A percentile compares a stretch with the other conserved stretches of the same genome.
Evolutionary conservation across 352 stramenopile species (phyloP).

Genomic region (Globisporangium nunn): DNA sequence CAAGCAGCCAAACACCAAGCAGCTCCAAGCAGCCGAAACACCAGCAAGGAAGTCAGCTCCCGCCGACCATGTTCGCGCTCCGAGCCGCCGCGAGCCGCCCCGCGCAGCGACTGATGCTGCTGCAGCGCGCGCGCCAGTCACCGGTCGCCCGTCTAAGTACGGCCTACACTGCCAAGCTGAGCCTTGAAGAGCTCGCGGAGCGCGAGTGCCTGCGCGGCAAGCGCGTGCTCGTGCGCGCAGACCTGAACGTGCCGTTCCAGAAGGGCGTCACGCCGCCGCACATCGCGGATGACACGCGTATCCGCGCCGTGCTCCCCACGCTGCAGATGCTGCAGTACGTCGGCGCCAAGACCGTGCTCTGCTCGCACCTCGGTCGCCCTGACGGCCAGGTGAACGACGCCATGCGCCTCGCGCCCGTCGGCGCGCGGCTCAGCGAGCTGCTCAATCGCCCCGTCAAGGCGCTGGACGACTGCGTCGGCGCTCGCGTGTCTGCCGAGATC

Average conservation of each 20-base stretch:
- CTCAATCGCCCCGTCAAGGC: conserved; percentile 90
- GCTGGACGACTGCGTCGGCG: conserved; percentile 93
- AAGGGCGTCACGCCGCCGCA: conserved; percentile 81
- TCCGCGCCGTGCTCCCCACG: conserved; percentile 93
- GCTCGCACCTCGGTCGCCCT: conserved; percentile 96
- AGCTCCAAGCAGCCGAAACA: background rate
- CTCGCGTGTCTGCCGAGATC: conserved; percentile 82
- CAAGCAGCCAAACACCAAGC: no score
- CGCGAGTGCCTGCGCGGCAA: conserved; percentile 87
- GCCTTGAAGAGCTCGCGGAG: conserved; percentile 52
- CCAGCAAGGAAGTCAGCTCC: background rate
- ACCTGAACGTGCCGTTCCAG: conserved; percentile 99
- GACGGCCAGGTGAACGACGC: conserved; percentile 86
- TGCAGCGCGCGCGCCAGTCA: background rate
- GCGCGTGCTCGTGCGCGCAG: conserved; percentile 96
- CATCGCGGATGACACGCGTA: conserved; percentile 96
- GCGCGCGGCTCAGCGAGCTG: conserved; percentile 89
- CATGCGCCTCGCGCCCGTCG: conserved; percentile 89
- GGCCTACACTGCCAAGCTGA: conserved; percentile 35
- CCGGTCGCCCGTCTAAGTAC: background rate
- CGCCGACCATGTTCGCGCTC: conserved; percentile 7
- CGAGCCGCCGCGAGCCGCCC: conserved; percentile 1
- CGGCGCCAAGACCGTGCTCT: conserved; percentile 93
- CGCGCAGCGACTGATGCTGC: background rate
- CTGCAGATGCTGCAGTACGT: conserved; percentile 89